phyloP scores from a whole-genome alignment of 352 stramenopile genomes.

The Phytophthora cryptogea region DNA sequence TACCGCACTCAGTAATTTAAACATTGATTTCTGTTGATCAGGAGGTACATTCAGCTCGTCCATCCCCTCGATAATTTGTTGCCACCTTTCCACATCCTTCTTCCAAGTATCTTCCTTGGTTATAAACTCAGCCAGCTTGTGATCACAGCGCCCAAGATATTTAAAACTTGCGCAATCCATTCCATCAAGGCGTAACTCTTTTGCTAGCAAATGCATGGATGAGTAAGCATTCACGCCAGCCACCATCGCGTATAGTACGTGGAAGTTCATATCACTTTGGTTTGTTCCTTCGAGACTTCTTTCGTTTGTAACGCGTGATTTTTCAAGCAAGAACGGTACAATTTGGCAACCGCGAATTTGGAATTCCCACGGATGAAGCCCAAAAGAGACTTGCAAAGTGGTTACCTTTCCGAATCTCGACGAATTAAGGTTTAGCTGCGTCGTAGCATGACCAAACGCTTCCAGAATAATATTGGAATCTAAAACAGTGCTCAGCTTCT shows the following conservation, averaged over 20 bases:
- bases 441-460: constrained; percentile 71
- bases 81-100: constrained; percentile 68
- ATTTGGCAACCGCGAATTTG: constrained; percentile 63
- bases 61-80: constrained; percentile 58
- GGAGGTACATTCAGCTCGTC: constrained; percentile 44
- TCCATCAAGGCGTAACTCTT: constrained; percentile 48
- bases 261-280: constrained; percentile 60
- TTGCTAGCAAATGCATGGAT: constrained; percentile 38
- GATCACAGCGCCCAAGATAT: constrained; percentile 51
- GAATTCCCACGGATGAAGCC: constrained; percentile 50
- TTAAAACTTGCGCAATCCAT: constrained; percentile 45
- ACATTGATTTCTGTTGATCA: constrained; percentile 54
- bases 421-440: constrained; percentile 72
- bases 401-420: constrained; percentile 76
- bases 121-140: constrained; percentile 32
- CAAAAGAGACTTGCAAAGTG: constrained; percentile 55
- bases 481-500: constrained; percentile 62
- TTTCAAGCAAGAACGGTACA: constrained; percentile 69
- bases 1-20: constrained; percentile 66
- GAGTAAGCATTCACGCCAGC: constrained; percentile 52
- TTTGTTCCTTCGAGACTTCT: neutral
- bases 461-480: constrained; percentile 81
- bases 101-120: constrained; percentile 48
- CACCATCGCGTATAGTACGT: constrained; percentile 76
- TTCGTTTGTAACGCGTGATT: constrained; percentile 55